Evolutionary conservation across 2,329 filamentous ascomycete genomes (phyloP), one percentile per base, ranked within the genome.

Genomic region (Coniochaeta hoffmannii): DNA sequence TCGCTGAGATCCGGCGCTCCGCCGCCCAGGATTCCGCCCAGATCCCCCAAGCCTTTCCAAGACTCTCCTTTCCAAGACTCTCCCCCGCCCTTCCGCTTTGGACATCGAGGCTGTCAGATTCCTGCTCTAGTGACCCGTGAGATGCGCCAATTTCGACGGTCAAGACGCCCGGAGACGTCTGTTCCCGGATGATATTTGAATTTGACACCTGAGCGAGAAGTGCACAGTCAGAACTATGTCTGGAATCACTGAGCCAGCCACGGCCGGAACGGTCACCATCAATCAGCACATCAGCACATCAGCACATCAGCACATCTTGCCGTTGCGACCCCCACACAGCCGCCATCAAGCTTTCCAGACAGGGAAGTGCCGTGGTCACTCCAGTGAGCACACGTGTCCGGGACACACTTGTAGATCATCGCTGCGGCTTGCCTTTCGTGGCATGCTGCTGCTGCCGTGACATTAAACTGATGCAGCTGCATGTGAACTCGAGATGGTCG

Each of bases 321-420:
- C 38, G 35, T 44, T 26, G 38, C 41, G 41, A 14, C 24, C 24
- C 41, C 24, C 41, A 46, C 41, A 46, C 41, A 41, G 22, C n/a
- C 36, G 22, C 12, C 4, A 26, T 22, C 28, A 51, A 32, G 49
- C 28, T 51, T 22, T 32, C 14, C 49, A 51, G 32, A 51, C 30
- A 51, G 22, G 49, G 49, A 51, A 51, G 49, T 51, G 49, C 49
- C 49, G 49, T 15, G n/a, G 4, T 46, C 41, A 46, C 41, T 15
- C 11, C 41, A 46, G 34, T 28, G 22, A 2, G 9, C 15, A 46
- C 41, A 46, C 22, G 41, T 46, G 41, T 46, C 12, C 41, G 22
- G 17, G 49, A 14, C 24, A 30, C 31, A 34, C 30, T 31, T 51
- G 49, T 51, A 19, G 49, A 51, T 51, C 36, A 7, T 41, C 28